Conservation (phyloP, 1,284 basidiomycete species). For the Bjerkandera adusta region DNA sequence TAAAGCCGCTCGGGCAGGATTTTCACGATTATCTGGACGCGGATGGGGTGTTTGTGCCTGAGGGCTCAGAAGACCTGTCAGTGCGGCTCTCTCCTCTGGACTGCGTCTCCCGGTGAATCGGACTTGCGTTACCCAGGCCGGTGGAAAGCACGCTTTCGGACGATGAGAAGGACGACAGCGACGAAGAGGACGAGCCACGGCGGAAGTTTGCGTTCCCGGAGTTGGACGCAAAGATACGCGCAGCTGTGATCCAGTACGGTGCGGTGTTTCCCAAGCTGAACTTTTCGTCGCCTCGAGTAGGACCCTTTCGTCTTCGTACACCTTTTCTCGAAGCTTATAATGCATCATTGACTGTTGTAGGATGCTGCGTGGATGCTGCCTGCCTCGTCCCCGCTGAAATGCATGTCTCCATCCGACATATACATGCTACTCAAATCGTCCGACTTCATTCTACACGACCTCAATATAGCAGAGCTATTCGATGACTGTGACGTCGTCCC, state of each 20-base stretch:
- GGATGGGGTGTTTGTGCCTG: conserved; percentile 81
- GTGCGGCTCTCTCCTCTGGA: conserved; percentile 27
- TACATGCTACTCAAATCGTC: conserved; percentile 93
- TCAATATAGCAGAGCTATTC: conserved; percentile 61
- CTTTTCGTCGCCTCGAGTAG: conserved; percentile 86
- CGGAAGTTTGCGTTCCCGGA: conserved; percentile 68
- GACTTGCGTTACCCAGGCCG: conserved; percentile 36
- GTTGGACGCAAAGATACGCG: conserved; percentile 72
- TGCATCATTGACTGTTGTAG: conserved; percentile 37
- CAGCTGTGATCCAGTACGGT: conserved; percentile 68
- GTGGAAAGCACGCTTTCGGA: conserved; percentile 58
- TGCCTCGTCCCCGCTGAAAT: conserved; percentile 83
- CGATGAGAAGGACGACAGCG: conserved; percentile 41
- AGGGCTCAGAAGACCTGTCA: conserved; percentile 76
- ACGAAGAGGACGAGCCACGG: conserved; percentile 38
- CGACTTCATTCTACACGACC: conserved; percentile 85
- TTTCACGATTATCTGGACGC: conserved; percentile 76
- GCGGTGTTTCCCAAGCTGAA: conserved; percentile 96
- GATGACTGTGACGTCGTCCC: conserved; percentile 45
- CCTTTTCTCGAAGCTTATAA: conserved; percentile 1
- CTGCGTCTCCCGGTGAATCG: conserved; percentile 12
- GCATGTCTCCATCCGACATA: conserved; percentile 85
- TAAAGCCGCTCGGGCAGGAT: conserved; percentile 64
- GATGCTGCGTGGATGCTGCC: conserved; percentile 94
- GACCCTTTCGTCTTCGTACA: conserved; percentile 17